Evolutionary conservation across 1,284 basidiomycete species (phyloP), one percentile per base, ranked within the genome.

Genomic region (Laetiporus sulphureus): DNA sequence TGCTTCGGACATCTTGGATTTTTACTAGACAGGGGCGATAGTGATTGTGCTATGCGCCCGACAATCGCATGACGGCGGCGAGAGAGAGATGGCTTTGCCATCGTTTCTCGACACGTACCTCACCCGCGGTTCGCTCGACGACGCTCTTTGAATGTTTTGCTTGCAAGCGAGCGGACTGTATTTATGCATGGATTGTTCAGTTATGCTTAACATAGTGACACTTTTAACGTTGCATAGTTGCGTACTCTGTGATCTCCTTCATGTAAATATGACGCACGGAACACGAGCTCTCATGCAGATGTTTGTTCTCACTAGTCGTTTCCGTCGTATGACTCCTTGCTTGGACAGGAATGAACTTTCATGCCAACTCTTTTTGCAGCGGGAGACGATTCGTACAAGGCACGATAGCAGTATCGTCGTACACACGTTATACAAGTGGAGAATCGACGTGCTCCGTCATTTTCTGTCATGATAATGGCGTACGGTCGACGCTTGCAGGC

Each of bases 401-500:
- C n/a, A n/a, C n/a, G n/a, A n/a, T n/a, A n/a, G n/a, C n/a, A n/a
- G n/a, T n/a, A n/a, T n/a, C n/a, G n/a, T n/a, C n/a, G n/a, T n/a
- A n/a, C n/a, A n/a, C n/a, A n/a, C n/a, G n/a, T n/a, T n/a, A n/a
- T n/a, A n/a, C n/a, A n/a, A n/a, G n/a, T n/a, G n/a, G n/a, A n/a
- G n/a, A n/a, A n/a, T n/a, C n/a, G n/a, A n/a, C n/a, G n/a, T n/a
- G n/a, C n/a, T n/a, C n/a, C n/a, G n/a, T n/a, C n/a, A n/a, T n/a
- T n/a, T n/a, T n/a, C 4, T 32, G 50, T 63, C 51, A 68, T 57
- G 66, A 60, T 44, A 64, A 48, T 22, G 71, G 65, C 13, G 70
- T 67, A 34, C 79, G 69, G 53, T 83, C 80, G 8, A 43, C 44
- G 22, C 34, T 36, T 1, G 56, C 46, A 42, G 77, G 67, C 15